A percentile compares a stretch with the other conserved stretches of the same genome.
These are phyloP conservation scores for Calonectria pauciramosa DNA, from an alignment of 2,329 filamentous ascomycete genomes.

Conservation along the genomic window DNA sequence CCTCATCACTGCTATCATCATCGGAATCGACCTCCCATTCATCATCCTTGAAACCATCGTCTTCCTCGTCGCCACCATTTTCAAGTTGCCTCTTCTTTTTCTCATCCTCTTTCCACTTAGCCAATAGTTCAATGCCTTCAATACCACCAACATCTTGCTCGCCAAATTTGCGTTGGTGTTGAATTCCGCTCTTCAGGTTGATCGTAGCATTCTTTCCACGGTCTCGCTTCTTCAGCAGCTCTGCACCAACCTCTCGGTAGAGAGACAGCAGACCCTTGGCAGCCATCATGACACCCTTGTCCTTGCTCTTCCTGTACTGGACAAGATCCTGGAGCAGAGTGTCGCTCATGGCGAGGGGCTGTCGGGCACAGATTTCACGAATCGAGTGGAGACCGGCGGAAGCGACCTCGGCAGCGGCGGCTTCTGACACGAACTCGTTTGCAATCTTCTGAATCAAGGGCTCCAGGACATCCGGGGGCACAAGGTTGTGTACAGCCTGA, in stretches of 20 bases:
- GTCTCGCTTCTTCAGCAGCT: conserved; percentile 90
- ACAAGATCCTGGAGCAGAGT: conserved; percentile 96
- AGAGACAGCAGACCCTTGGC: conserved; percentile 91
- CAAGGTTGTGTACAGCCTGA: conserved; percentile 90
- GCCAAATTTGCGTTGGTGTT: conserved; percentile 84
- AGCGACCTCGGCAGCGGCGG: conserved; percentile 89
- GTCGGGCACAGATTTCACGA: conserved; percentile 90
- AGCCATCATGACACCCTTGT: conserved; percentile 99
- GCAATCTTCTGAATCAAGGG: conserved; percentile 95
- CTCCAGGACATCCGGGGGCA: conserved; percentile 93
- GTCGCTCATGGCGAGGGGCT: conserved; percentile 96
- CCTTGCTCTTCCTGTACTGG: conserved; percentile 96
- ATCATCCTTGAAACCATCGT: conserved; percentile 66
- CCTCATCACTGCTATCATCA: conserved; percentile 76
- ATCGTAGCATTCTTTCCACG: conserved; percentile 93
- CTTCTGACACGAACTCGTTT: conserved; percentile 98
- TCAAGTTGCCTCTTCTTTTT: conserved; percentile 79
- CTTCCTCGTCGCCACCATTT: conserved; percentile 72
- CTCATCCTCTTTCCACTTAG: conserved; percentile 95
- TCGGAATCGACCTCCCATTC: conserved; percentile 74
- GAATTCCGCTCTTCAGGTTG: conserved; percentile 80
- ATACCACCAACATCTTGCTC: conserved; percentile 86
- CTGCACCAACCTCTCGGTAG: conserved; percentile 91
- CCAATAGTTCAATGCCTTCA: conserved; percentile 91
- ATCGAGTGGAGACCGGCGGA: conserved; percentile 95